Evolutionary conservation across 2,329 filamentous ascomycete species (phyloP).

Genomic region (Neobulgaria alba): DNA sequence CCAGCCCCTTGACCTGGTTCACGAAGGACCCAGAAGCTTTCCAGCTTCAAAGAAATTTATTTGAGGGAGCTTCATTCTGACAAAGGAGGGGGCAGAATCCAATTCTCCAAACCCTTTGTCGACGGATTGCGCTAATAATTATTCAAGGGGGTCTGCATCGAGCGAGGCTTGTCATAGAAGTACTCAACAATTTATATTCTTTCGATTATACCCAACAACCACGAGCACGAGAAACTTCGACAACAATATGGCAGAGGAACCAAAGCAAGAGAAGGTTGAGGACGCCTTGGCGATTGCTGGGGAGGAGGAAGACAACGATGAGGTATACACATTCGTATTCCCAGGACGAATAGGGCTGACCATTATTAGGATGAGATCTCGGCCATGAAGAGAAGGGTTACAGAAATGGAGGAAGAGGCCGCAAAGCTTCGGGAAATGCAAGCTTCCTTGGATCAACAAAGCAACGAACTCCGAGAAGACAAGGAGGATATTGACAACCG

Average conservation of each 20-base stretch:
- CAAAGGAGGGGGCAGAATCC: no score
- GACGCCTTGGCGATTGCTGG: conserved; percentile 20
- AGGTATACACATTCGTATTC: conserved; percentile 18
- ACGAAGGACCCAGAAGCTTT: no score
- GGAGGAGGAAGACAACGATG: conserved; percentile 27
- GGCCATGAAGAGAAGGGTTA: conserved; percentile 78
- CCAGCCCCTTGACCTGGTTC: no score
- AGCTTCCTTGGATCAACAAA: conserved; percentile 74
- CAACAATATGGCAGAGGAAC: conserved; percentile 26
- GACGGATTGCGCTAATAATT: no score
- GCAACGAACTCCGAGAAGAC: conserved; percentile 75
- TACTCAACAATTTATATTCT: no score
- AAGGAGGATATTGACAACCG: conserved; percentile 93
- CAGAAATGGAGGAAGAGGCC: conserved; percentile 86
- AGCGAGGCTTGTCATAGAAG: no score
- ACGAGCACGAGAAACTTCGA: no score
- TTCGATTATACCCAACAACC: no score
- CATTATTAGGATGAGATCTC: conserved; percentile 62
- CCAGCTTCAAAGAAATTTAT: no score
- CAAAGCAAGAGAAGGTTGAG: conserved; percentile 17
- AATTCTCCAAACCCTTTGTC: no score
- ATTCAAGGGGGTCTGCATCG: no score
- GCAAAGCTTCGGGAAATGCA: conserved; percentile 84
- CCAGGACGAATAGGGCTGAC: background rate
- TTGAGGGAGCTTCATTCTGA: no score